These are phyloP conservation scores for Hyphodiscus sp. DNA, from an alignment of 2,329 filamentous ascomycete species.

Conservation along the genomic window DNA sequence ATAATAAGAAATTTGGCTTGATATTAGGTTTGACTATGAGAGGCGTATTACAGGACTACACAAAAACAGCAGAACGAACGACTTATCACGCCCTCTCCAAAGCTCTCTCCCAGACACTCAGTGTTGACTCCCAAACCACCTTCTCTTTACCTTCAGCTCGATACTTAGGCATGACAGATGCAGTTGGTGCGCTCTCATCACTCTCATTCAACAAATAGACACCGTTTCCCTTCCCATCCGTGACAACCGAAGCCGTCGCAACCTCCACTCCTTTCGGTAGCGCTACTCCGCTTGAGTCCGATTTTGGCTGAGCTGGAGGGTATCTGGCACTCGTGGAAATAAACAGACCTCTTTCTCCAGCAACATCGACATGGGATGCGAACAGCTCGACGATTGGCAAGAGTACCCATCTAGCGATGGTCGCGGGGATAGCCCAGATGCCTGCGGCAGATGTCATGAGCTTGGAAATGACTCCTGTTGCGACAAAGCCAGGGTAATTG, in stretches of 20 bases:
- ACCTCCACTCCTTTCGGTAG: conserved; percentile 16
- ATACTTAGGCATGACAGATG: conserved; percentile 24
- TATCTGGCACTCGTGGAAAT: conserved; percentile 33
- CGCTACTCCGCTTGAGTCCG: conserved; percentile 16
- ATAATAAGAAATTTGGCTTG: no score
- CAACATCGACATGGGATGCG: conserved; percentile 25
- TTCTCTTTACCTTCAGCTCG: conserved; percentile 27
- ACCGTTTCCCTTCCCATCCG: conserved; percentile 33
- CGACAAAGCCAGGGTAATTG: conserved; percentile 30
- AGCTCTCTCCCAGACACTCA: conserved; percentile 31
- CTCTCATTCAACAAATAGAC: conserved; percentile 33
- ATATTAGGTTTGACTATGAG: no score
- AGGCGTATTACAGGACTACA: no score
- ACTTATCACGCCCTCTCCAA: conserved; percentile 11
- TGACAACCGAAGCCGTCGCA: conserved; percentile 24
- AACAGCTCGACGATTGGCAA: conserved; percentile 28
- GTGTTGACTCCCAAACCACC: conserved; percentile 33
- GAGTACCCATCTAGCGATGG: conserved; percentile 15
- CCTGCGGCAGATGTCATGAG: conserved; percentile 21
- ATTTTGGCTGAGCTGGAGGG: conserved; percentile 17
- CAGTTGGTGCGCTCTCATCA: conserved; percentile 27
- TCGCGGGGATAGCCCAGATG: conserved; percentile 17
- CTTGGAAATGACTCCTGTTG: conserved; percentile 29
- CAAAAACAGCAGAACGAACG: neutral
- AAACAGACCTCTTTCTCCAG: conserved; percentile 35